Percentiles rank a stretch among this genome's conserved stretches.
Evolutionary conservation across 495 filamentous ascomycete species (phyloP).

Genomic region (Penicillium diatomitis): DNA sequence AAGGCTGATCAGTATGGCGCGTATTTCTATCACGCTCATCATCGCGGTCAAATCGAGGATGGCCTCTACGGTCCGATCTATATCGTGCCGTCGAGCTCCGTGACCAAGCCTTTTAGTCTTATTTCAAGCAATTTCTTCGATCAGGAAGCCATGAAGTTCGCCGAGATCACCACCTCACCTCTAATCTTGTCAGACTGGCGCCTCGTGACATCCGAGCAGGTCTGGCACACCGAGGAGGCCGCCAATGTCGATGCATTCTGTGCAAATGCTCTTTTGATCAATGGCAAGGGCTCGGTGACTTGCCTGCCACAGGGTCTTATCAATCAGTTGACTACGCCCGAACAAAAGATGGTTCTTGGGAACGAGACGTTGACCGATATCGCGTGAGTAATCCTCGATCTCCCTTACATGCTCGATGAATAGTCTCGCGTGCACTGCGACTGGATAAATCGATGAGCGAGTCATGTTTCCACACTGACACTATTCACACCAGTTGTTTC

Average conservation of each 20-base stretch:
- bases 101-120: slow-evolving; percentile 34
- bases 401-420: too few relatives aligned
- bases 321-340: slow-evolving; percentile 20
- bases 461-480: too few relatives aligned
- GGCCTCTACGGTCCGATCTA: slow-evolving; percentile 46
- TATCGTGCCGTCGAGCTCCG: slow-evolving; percentile 23
- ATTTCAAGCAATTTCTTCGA: slow-evolving; percentile 32
- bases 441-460: too few relatives aligned
- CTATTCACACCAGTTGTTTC: slow-evolving; percentile 10
- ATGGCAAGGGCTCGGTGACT: slow-evolving; percentile 44
- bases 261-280: slow-evolving; percentile 45
- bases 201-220: slow-evolving; percentile 39
- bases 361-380: slow-evolving; percentile 36
- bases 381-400: slow-evolving; percentile 23
- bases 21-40: slow-evolving; percentile 45
- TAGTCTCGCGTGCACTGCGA: too few relatives aligned
- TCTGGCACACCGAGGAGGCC: slow-evolving; percentile 27
- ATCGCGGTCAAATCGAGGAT: slow-evolving; percentile 43
- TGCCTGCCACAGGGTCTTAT: slow-evolving; percentile 34
- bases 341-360: slow-evolving; percentile 16
- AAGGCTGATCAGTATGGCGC: slow-evolving; percentile 19
- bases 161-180: slow-evolving; percentile 34
- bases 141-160: slow-evolving; percentile 34
- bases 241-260: slow-evolving; percentile 34
- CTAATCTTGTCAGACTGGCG: slow-evolving; percentile 49